Evolutionary conservation across 2,329 filamentous ascomycete genomes (phyloP).

Genomic region (Verticillium dahliae): DNA sequence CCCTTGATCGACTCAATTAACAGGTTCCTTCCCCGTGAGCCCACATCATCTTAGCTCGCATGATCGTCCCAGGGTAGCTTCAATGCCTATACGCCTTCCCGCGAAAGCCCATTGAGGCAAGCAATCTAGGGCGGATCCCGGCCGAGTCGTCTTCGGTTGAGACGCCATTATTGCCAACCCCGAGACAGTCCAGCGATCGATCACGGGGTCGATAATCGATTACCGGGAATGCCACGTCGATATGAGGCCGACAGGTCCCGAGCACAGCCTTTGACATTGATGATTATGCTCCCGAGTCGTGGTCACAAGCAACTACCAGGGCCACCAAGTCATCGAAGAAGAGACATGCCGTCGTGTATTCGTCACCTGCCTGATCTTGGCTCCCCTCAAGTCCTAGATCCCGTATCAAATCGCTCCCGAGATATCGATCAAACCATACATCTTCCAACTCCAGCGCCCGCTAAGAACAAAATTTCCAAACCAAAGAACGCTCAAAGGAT

Average conservation of each 20-base stretch:
- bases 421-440: not conserved
- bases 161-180: not conserved
- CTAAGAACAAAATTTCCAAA: not conserved
- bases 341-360: too few relatives aligned
- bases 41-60: not conserved
- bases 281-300: too few relatives aligned
- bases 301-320: too few relatives aligned
- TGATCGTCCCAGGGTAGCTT: not conserved
- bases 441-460: not conserved
- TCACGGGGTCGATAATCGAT: too few relatives aligned
- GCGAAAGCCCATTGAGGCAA: not conserved
- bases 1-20: not conserved
- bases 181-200: too few relatives aligned
- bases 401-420: too few relatives aligned
- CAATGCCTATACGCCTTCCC: not conserved
- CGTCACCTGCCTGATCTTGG: too few relatives aligned
- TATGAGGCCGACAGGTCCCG: too few relatives aligned
- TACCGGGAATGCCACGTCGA: too few relatives aligned
- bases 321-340: too few relatives aligned
- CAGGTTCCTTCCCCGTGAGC: not conserved
- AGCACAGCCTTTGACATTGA: too few relatives aligned
- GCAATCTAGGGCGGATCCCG: not conserved
- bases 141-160: not conserved
- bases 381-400: too few relatives aligned
- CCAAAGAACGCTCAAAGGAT: not conserved